These are phyloP conservation scores for Amanita pseudoporphyria DNA, from an alignment of 768 basidiomycete genomes.

Conservation along the genomic window DNA sequence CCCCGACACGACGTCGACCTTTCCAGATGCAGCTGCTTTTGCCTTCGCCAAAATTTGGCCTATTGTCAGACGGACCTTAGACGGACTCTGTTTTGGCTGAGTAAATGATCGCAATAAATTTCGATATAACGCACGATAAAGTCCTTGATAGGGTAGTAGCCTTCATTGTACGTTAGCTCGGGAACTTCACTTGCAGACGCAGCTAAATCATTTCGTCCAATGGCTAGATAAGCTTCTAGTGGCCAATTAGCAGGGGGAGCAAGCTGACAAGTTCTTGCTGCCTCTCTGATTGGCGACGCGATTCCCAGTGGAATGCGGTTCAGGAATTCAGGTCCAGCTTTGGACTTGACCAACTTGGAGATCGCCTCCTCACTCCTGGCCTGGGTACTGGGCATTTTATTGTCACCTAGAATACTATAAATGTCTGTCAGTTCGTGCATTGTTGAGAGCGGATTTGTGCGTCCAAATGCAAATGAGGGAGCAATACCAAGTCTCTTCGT, in stretches of 20 bases:
- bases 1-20: slow-evolving; percentile 52
- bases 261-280: slow-evolving; percentile 73
- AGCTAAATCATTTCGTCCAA: slow-evolving; percentile 70
- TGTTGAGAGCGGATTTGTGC: slow-evolving; percentile 44
- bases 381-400: slow-evolving; percentile 36
- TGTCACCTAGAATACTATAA: slow-evolving; percentile 54
- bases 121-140: slow-evolving; percentile 35
- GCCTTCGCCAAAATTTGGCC: slow-evolving; percentile 41
- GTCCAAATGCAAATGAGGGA: slow-evolving; percentile 54
- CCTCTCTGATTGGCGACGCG: slow-evolving; percentile 75
- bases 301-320: slow-evolving; percentile 58
- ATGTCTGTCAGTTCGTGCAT: slow-evolving; percentile 44
- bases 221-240: slow-evolving; percentile 51
- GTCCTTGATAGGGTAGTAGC: slow-evolving; percentile 49
- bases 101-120: slow-evolving; percentile 4
- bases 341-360: slow-evolving; percentile 39
- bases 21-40: slow-evolving; percentile 40
- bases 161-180: slow-evolving; percentile 36
- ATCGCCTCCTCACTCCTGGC: slow-evolving; percentile 63
- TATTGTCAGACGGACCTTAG: slow-evolving; percentile 39
- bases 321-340: slow-evolving; percentile 38
- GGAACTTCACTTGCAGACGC: slow-evolving; percentile 42
- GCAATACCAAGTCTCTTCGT: slow-evolving; percentile 37
- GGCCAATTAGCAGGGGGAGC: slow-evolving; percentile 72
- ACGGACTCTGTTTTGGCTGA: slow-evolving; percentile 33